phyloP scores from a whole-genome alignment of 176 grass and related monocot genomes.

The Leersia perrieri region DNA sequence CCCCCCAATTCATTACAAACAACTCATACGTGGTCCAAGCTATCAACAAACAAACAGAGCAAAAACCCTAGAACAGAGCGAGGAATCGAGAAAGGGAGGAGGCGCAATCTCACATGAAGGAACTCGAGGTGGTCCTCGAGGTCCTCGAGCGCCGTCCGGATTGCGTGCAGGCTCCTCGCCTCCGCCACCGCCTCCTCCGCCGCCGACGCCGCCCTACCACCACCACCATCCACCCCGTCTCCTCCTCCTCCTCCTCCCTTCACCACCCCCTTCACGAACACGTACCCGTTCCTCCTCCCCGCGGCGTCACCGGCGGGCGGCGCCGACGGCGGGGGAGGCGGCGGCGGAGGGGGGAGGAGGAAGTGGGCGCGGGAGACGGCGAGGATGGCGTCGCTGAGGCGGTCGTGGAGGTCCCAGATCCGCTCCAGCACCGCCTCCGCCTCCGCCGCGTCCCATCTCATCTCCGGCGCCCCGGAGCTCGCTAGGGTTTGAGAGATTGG shows the following conservation, averaged over 20 bases:
- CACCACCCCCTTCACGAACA: slow-evolving; percentile 49
- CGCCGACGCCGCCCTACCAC: not conserved
- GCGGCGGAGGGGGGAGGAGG: slow-evolving; percentile 12
- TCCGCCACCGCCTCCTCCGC: slow-evolving; percentile 53
- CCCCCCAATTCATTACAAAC: not conserved
- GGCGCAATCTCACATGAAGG: slow-evolving; percentile 56
- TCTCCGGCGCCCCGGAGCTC: not conserved
- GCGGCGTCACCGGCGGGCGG: not conserved
- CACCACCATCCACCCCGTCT: not conserved
- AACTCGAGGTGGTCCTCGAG: slow-evolving; percentile 91
- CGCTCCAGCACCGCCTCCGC: slow-evolving; percentile 47
- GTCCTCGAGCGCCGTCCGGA: slow-evolving; percentile 82
- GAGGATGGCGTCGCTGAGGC: slow-evolving; percentile 65
- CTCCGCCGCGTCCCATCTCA: slow-evolving; percentile 47
- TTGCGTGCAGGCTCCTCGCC: slow-evolving; percentile 81
- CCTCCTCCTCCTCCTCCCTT: not conserved
- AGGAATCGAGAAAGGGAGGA: not conserved
- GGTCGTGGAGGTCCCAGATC: slow-evolving; percentile 75
- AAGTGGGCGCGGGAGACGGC: slow-evolving; percentile 47
- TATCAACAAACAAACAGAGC: not conserved
- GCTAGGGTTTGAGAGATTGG: not conserved
- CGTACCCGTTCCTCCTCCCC: slow-evolving; percentile 37
- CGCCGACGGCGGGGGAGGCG: not conserved
- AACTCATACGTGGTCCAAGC: not conserved
- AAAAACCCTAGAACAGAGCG: slow-evolving; percentile 23